A percentile compares a stretch with the other conserved stretches of the same genome.
These are phyloP conservation scores for Ganoderma leucocontextum DNA, from an alignment of 1,284 basidiomycete genomes.

Conservation along the genomic window DNA sequence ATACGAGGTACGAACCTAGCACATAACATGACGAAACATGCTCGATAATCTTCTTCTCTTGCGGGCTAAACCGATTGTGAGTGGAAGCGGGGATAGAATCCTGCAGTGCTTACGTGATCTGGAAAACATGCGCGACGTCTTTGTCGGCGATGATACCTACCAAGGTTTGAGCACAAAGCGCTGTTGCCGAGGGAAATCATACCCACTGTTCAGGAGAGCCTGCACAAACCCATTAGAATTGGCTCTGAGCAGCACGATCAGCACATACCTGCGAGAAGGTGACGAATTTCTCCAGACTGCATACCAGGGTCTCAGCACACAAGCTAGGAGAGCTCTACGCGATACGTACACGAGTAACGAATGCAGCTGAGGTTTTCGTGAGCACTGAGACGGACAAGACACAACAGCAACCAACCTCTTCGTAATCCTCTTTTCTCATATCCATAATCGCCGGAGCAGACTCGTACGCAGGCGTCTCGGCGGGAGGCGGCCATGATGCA, in stretches of 20 bases:
- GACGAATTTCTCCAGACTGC: constrained; percentile 71
- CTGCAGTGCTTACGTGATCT: constrained; percentile 55
- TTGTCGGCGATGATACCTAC: constrained; percentile 56
- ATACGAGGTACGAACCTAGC: constrained; percentile 48
- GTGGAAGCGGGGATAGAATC: background rate
- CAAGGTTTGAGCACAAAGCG: constrained; percentile 13
- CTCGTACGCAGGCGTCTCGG: constrained; percentile 19
- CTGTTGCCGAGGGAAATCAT: background rate
- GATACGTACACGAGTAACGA: constrained; percentile 60
- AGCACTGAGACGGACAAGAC: background rate
- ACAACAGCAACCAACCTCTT: constrained; percentile 47
- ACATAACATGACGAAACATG: constrained; percentile 71
- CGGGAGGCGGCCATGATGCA: constrained; percentile 39
- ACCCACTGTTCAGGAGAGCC: constrained; percentile 62
- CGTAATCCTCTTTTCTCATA: constrained; percentile 50
- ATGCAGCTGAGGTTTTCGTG: constrained; percentile 51
- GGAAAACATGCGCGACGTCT: constrained; percentile 59
- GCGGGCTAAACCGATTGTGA: constrained; percentile 48
- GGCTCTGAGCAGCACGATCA: background rate
- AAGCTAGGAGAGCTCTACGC: background rate
- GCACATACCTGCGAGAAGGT: constrained; percentile 62
- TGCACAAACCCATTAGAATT: constrained; percentile 30
- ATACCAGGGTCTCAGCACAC: background rate
- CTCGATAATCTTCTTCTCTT: constrained; percentile 70
- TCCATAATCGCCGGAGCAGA: constrained; percentile 32